Base-by-base conservation (phyloP, 345 rosid genomes). In the Leavenworthia alabamica region DNA sequence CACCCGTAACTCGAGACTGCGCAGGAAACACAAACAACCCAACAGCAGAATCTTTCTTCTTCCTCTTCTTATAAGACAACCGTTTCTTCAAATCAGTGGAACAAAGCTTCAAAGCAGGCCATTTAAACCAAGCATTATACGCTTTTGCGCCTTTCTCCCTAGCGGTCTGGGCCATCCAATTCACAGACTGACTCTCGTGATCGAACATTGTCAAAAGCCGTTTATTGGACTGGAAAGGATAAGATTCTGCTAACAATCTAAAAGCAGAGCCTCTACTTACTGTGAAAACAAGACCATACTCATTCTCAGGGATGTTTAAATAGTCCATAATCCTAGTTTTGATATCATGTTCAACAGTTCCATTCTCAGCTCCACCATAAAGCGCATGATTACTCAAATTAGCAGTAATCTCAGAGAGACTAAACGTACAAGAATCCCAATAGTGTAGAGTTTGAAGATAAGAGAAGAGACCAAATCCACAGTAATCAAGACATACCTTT, bases 1-100 rank as follows among this genome's bases (percentile, higher is more conserved):
- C 72, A 6, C 99, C 98, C 0, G 95, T 89, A 28, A 92, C 99
- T 29, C 99, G 78, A 32, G 97, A 89, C 75, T 92, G 99, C n/a
- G 83, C 99, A 1, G 99, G 99, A 62, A 92, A 92, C 72, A 92
- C 99, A 77, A 92, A 92, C 71, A 92, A 73, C 42, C 97, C 97
- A 37, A 73, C 78, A 2, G 97, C 91, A 0, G 81, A 79, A 63
- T 83, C 88, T 61, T 89, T 89, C 82, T 83, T 89, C n/a, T n/a
- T n/a, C n/a, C n/a, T n/a, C n/a, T n/a, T n/a, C n/a, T n/a, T n/a
- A n/a, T n/a, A n/a, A n/a, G 88, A 65, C 61, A 89, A 77, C 31
- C 82, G 81, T 70, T 86, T 86, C 67, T 86, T 83, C 70, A 89
- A 71, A 79, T 89, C 97, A 59, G 81, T 79, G 1, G 95, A 86